Evolutionary conservation across 768 basidiomycete species (phyloP), one percentile per base, ranked within the genome.

Genomic region (Baorangia bicolor): DNA sequence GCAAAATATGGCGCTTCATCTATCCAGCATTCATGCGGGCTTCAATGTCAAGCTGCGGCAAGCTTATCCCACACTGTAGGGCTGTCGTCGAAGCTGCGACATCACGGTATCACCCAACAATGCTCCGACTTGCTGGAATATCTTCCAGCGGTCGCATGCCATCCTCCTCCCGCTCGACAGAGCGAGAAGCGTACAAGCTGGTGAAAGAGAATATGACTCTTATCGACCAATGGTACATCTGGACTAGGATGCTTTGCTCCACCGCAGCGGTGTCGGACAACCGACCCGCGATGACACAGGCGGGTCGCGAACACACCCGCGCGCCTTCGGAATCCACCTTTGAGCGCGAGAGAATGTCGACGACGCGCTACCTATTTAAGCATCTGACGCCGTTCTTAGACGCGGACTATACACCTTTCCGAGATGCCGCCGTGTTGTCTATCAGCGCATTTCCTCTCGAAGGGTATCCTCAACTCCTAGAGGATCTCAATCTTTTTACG

Each of bases 341-440:
- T 49, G 90, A 92, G 57, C 83, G 90, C 40, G 93, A 94, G 61
- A 82, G 90, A 46, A 81, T 92, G 64, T 81, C 84, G n/a, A 90
- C 89, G 0, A 88, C 91, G 5, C 82, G 88, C 25, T 92, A 87
- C 25, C 72, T 96, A 23, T 94, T 96, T 73, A 81, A 88, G 61
- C 90, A 91, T 61, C 76, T 95, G 51, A 89, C 91, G 0, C 90
- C 92, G 7, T 92, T 94, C 68, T 78, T 98, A 51, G 90, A 92
- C 58, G 90, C 90, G 7, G 94, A 96, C 62, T 87, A 90, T 64
- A 83, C 83, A 2, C 76, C 82, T 11, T 94, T 95, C 70, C 85
- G 92, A 49, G 90, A 94, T 67, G 85, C 88, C 0, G 92, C 91
- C 13, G 92, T 95, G 11, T 75, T 91, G 35, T 92, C 93, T 55